Conservation (phyloP, 1,284 basidiomycete species). For the Tilletia walkeri region DNA sequence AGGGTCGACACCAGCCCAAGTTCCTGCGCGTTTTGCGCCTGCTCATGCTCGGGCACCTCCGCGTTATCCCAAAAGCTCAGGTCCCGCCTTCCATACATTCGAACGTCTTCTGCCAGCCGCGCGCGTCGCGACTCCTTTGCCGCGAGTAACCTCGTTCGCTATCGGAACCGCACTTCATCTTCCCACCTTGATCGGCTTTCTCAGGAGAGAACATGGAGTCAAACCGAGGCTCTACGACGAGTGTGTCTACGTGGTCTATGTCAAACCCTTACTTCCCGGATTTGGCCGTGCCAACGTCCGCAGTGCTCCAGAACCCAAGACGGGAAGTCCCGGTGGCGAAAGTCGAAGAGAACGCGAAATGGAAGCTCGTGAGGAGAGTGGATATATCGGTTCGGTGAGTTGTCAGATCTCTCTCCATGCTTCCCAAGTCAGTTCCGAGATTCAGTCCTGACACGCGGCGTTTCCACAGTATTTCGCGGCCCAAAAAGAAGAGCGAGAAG, state of each 20-base stretch:
- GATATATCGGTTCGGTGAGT: conserved; percentile 68
- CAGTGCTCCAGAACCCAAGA: conserved; percentile 65
- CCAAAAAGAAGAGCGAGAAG: conserved; percentile 42
- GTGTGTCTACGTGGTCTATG: conserved; percentile 87
- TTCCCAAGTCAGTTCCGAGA: not conserved
- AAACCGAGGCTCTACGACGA: conserved; percentile 86
- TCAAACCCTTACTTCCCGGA: conserved; percentile 83
- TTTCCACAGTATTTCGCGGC: conserved; percentile 42
- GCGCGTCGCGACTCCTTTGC: conserved; percentile 42
- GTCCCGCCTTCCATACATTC: conserved; percentile 51
- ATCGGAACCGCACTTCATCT: conserved; percentile 67
- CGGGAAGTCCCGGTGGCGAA: conserved; percentile 64
- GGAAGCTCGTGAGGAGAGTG: conserved; percentile 82
- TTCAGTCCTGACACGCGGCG: not conserved
- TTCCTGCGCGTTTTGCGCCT: not conserved
- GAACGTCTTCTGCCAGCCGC: conserved; percentile 49
- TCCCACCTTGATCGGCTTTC: conserved; percentile 60
- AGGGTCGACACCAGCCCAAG: not conserved
- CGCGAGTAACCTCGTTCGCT: conserved; percentile 66
- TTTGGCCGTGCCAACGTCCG: conserved; percentile 83
- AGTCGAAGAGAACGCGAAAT: conserved; percentile 66
- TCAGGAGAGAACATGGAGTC: conserved; percentile 91
- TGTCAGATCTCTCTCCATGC: not conserved
- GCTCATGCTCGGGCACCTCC: conserved; percentile 8
- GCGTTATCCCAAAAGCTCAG: conserved; percentile 20